Base-by-base conservation (phyloP, 2,329 filamentous ascomycete genomes). In the Exophiala xenobiotica region DNA sequence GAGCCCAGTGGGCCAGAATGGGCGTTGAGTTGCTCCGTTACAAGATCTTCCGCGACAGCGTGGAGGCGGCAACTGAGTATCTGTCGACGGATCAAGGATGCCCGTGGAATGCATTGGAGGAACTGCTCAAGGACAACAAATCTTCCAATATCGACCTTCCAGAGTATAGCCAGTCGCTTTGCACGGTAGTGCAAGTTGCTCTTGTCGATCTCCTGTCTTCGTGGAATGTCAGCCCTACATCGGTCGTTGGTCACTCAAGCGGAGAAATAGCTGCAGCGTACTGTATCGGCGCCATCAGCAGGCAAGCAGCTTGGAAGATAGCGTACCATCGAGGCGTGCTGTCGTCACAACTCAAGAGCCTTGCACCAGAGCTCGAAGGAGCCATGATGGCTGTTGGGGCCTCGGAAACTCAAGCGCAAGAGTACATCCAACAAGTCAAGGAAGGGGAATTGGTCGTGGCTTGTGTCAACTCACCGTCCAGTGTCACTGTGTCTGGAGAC, bases 401-500 rank as follows among this genome's bases (percentile, higher is more conserved):
- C 3, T 26, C 43, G 52, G 12, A 56, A 53, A 40, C 53, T 47
- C 9, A 58, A 59, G 51, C 47, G 53, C 6, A 59, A 58, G 19
- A 49, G 47, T 23, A 22, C 49, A 33, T 35, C 52, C 59, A 61
- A 27, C 6, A 19, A 22, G 22, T 56, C 42, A 45, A 42, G 8
- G 22, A 22, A 37, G 64, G 64, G 3, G 37, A 51, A 33, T 27
- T 38, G 23, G 47, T 57, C n/a, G 50, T 70, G 16, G 74, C 69
- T 1, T 74, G 70, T 35, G 57, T 68, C 24, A 75, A 74, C 54
- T 67, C 65, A 1, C 68, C 66, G 0, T 50, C 52, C 2, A 70
- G 63, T 23, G 62, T 72, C 1, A 75, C 71, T 0, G 23, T 74
- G 1, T 67, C 65, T 16, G 70, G 70, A 0, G 65, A 69, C 22